A percentile compares a stretch with the other conserved stretches of the same genome.
Evolutionary conservation across 495 filamentous ascomycete species (phyloP).

Genomic region (Clohesyomyces aquaticus): DNA sequence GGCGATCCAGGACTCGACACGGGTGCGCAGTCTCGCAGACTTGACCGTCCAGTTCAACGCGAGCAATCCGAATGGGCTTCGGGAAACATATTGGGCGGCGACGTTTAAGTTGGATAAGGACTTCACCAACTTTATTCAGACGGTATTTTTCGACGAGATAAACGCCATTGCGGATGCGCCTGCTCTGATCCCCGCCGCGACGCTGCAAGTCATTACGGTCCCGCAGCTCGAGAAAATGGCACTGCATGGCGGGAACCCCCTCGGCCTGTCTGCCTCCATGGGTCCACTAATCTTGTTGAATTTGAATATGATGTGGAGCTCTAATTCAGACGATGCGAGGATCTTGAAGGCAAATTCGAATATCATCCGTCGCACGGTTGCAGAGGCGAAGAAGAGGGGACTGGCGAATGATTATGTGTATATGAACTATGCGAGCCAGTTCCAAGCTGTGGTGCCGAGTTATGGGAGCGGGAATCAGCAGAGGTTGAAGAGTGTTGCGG

Average conservation of each 20-base stretch:
- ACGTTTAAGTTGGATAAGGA: slow-evolving; percentile 28
- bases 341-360: slow-evolving; percentile 43
- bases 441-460: slow-evolving; percentile 25
- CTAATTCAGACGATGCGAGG: slow-evolving; percentile 42
- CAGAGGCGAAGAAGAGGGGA: slow-evolving; percentile 14
- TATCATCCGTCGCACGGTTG: slow-evolving; percentile 37
- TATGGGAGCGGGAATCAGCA: slow-evolving; percentile 29
- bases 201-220: slow-evolving; percentile 29
- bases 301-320: slow-evolving; percentile 44
- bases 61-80: slow-evolving; percentile 50
- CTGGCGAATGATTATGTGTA: slow-evolving; percentile 22
- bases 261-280: slow-evolving; percentile 13
- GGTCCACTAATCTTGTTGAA: slow-evolving; percentile 23
- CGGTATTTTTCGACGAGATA: slow-evolving; percentile 31
- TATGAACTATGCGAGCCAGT: slow-evolving; percentile 35
- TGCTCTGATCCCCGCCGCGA: slow-evolving; percentile 8
- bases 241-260: slow-evolving; percentile 25
- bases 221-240: slow-evolving; percentile 20
- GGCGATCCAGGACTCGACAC: slow-evolving; percentile 46
- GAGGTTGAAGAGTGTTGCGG: slow-evolving; percentile 16
- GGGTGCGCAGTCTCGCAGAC: slow-evolving; percentile 52
- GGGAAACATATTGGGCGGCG: slow-evolving; percentile 38
- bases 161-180: slow-evolving; percentile 16
- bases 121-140: slow-evolving; percentile 15
- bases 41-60: slow-evolving; percentile 52